phyloP scores from a whole-genome alignment of 192 early-diverging fungal genomes.

The Coemansia sp. region DNA sequence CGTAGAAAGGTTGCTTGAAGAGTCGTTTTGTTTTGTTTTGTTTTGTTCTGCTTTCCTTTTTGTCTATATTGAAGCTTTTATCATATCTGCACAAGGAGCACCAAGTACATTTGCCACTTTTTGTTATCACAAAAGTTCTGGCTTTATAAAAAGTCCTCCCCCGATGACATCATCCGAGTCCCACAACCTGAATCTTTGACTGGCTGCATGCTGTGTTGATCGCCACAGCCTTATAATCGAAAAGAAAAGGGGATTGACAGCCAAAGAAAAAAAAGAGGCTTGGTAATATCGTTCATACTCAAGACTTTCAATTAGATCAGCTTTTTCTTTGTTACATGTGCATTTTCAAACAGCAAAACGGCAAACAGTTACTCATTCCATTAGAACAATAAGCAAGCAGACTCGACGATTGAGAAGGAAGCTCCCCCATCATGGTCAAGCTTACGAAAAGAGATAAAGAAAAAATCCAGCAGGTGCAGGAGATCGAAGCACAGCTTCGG shows the following conservation, averaged over 20 bases:
- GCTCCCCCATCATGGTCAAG: conserved; percentile 18
- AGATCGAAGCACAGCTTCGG: conserved; percentile 47
- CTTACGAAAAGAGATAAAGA: conserved; percentile 26
- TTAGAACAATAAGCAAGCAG: not conserved
- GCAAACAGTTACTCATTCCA: not conserved
- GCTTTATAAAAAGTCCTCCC: no score
- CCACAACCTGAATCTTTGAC: no score
- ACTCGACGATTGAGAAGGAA: not conserved
- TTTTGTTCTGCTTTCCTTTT: not conserved
- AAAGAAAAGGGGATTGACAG: no score
- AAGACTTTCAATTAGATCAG: no score
- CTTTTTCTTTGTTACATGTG: no score
- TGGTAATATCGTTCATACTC: no score
- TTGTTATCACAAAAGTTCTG: no score
- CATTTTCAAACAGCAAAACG: not conserved
- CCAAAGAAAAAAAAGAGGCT: no score
- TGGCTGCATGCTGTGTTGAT: no score
- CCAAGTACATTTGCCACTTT: no score
- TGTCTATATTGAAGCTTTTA: not conserved
- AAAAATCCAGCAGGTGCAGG: conserved; percentile 37
- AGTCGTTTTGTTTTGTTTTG: not conserved
- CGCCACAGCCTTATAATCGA: no score
- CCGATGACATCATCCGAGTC: not conserved
- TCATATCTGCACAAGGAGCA: no score
- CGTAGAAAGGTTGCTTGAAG: conserved; percentile 29